These are phyloP conservation scores for Fonsecaea pedrosoi DNA, from an alignment of 2,329 filamentous ascomycete species.

Conservation along the genomic window DNA sequence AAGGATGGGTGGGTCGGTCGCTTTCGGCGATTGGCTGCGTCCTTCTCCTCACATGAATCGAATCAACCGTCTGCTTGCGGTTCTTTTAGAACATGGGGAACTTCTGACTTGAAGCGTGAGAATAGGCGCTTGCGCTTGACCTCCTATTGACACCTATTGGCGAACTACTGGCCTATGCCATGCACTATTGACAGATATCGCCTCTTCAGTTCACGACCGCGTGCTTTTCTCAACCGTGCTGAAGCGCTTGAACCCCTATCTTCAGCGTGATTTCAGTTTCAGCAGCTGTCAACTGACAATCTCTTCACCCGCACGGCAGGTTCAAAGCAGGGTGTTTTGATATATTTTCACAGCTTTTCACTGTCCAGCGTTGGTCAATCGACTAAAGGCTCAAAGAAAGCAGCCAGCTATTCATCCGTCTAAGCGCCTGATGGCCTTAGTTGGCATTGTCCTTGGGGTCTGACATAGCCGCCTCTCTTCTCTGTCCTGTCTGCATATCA, in stretches of 20 bases:
- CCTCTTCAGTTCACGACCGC: conserved; percentile 25
- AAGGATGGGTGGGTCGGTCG: neutral
- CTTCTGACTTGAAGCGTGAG: conserved; percentile 17
- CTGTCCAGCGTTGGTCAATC: conserved; percentile 9
- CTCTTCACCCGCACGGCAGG: conserved; percentile 15
- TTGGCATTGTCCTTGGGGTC: conserved; percentile 25
- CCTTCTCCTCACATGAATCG: conserved; percentile 3
- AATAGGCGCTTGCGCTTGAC: conserved; percentile 36
- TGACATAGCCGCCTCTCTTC: conserved; percentile 29
- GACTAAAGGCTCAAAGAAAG: conserved; percentile 12
- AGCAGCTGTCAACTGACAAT: conserved; percentile 21
- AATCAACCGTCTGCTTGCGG: conserved; percentile 12
- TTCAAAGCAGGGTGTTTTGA: conserved; percentile 12
- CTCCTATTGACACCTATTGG: conserved; percentile 30
- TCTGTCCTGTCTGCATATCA: conserved; percentile 20
- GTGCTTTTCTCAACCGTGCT: conserved; percentile 13
- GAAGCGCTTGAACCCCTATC: conserved; percentile 30
- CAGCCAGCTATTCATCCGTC: conserved; percentile 8
- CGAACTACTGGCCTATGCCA: conserved; percentile 26
- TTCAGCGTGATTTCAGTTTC: conserved; percentile 23
- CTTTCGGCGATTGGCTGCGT: neutral
- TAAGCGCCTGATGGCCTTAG: conserved; percentile 30
- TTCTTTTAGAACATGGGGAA: conserved; percentile 4
- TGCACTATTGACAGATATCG: conserved; percentile 27
- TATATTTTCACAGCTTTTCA: conserved; percentile 6